Evolutionary conservation across 129 eudicot genomes (phyloP).

Genomic region (Scalesia atractyloides): DNA sequence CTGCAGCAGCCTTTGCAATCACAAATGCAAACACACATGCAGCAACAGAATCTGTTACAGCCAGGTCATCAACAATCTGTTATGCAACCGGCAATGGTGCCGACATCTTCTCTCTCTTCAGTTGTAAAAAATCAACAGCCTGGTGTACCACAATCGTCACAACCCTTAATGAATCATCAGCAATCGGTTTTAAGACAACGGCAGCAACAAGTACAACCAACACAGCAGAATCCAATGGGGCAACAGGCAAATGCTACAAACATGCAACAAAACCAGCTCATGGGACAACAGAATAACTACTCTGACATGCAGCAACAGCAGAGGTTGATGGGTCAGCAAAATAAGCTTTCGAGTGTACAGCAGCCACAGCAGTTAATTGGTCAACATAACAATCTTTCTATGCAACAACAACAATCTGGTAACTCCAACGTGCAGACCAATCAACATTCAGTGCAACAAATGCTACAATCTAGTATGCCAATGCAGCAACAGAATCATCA

Average conservation of each 20-base stretch:
- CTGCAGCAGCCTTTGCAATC: constrained; percentile 35
- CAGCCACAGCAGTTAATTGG: constrained; percentile 57
- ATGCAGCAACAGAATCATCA: constrained; percentile 74
- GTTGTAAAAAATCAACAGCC: constrained; percentile 51
- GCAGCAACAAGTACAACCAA: constrained; percentile 66
- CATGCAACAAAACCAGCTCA: constrained; percentile 64
- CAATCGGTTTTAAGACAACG: constrained; percentile 77
- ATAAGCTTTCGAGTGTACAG: constrained; percentile 48
- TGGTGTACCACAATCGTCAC: constrained; percentile 68
- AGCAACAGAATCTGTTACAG: constrained; percentile 62
- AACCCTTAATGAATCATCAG: constrained; percentile 64
- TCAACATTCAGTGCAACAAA: constrained; percentile 60
- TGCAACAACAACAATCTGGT: constrained; percentile 81
- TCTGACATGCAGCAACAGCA: constrained; percentile 66
- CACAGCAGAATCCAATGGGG: constrained; percentile 43
- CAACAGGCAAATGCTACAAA: constrained; percentile 56
- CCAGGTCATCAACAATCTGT: constrained; percentile 40
- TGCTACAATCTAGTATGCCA: constrained; percentile 68
- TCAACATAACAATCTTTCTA: constrained; percentile 67
- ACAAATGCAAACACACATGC: constrained; percentile 63
- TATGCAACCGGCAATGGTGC: constrained; percentile 75
- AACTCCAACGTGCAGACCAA: constrained; percentile 65
- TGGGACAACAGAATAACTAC: constrained; percentile 65
- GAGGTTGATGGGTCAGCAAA: constrained; percentile 56
- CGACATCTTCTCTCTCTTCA: constrained; percentile 53